Percentiles rank a stretch among this genome's conserved stretches.
These are phyloP conservation scores for Camellia lanceoleosa DNA, from an alignment of 148 eudicot species.

Conservation along the genomic window DNA sequence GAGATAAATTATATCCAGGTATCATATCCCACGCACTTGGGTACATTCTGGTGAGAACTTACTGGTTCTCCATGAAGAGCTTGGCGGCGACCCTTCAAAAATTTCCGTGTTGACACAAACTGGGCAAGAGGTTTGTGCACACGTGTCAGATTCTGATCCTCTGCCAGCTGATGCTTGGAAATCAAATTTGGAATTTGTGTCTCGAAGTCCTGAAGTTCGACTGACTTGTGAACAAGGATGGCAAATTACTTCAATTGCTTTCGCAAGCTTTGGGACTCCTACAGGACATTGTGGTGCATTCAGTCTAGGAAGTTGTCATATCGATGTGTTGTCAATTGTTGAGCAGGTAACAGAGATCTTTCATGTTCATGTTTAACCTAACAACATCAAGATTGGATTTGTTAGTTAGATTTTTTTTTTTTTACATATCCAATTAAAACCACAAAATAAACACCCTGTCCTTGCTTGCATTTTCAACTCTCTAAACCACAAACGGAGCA, in stretches of 20 bases:
- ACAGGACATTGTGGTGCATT: constrained; percentile 43
- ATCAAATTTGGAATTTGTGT: constrained; percentile 17
- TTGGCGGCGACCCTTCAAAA: constrained; percentile 49
- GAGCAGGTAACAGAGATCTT: constrained; percentile 26
- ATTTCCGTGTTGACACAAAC: constrained; percentile 30
- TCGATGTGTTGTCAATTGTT: constrained; percentile 24
- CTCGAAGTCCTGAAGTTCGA: constrained; percentile 32
- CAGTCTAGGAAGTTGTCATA: constrained; percentile 37
- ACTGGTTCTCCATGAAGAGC: constrained; percentile 50
- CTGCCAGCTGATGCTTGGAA: constrained; percentile 43
- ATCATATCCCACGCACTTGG: constrained; percentile 54
- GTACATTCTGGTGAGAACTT: constrained; percentile 43
- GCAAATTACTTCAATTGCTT: constrained; percentile 31
- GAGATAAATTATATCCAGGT: constrained; percentile 27
- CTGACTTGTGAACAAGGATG: constrained; percentile 41
- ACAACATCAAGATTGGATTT: background rate
- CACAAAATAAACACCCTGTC: no score
- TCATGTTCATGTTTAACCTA: background rate
- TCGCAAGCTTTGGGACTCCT: constrained; percentile 50
- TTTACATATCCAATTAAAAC: no score
- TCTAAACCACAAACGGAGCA: no score
- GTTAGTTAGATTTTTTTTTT: no score
- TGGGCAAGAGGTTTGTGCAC: constrained; percentile 34
- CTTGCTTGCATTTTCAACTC: no score
- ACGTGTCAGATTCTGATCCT: constrained; percentile 39